Evolutionary conservation across 2,329 filamentous ascomycete genomes (phyloP), one percentile per base, ranked within the genome.

Genomic region (Pseudogymnoascus sp.): DNA sequence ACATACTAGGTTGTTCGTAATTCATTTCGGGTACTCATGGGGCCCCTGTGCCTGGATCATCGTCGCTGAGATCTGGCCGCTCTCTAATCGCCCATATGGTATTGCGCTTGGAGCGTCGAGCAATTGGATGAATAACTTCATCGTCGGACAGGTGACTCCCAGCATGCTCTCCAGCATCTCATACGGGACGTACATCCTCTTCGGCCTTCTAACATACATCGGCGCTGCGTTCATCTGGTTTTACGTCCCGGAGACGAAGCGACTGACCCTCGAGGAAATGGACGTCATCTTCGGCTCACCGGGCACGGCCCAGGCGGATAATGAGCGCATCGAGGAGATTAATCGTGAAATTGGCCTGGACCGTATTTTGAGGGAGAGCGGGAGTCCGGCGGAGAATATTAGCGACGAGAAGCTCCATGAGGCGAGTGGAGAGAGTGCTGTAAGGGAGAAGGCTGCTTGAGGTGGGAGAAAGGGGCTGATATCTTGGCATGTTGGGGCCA

Each of bases 11-110:
- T 7, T 55, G 4, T 55, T 55, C 8, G 45, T 55, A 1, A 55
- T 55, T 4, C 45, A 55, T 9, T 92, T 92, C 69, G 89, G 87
- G 31, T 91, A 90, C 71, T 86, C 82, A 0, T 92, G 88, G 88
- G 87, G 88, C 0, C 88, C 88, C 2, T 88, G 85, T 68, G 83
- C 86, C 0, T 91, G 89, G 89, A 89, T 90, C 64, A 80, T 92
- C 62, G 82, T 90, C 1, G 83, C 87, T 1, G 89, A 91, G 74
- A 84, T 92, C 43, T 92, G 87, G 85, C 89, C 88, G 0, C 75
- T 91, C 4, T 86, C 83, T 63, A 85, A 85, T 8, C 81, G 88
- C 1, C 83, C 89, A 0, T 89, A 91, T 64, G 89, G 88, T 41
- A 87, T 89, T 11, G 81, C 88, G 0, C 76, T 92, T 0, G 88